Evolutionary conservation across 805 yeast genomes (phyloP).

Genomic region (Isabelozyma pseudorhagii): DNA sequence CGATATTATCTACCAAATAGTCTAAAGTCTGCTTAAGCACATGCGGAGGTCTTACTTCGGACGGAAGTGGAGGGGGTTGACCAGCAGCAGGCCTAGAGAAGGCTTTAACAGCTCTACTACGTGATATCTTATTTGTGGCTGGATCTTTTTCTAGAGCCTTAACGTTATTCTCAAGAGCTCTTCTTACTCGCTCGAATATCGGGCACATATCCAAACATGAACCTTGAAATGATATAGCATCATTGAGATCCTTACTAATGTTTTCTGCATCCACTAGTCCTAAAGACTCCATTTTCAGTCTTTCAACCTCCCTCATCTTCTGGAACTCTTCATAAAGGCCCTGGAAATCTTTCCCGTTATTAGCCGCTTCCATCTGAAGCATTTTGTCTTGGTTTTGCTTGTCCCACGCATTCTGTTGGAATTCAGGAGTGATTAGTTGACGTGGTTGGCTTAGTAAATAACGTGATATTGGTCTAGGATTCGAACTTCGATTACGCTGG

Average conservation of each 20-base stretch:
- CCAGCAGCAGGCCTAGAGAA: conserved; percentile 98
- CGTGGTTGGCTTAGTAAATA: conserved; percentile 35
- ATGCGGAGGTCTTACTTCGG: conserved; percentile 94
- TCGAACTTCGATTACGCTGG: conserved; percentile 2
- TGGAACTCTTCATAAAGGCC: conserved; percentile 74
- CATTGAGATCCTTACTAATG: conserved; percentile 73
- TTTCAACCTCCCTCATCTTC: conserved; percentile 68
- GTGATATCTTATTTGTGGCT: conserved; percentile 48
- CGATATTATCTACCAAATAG: conserved; percentile 62
- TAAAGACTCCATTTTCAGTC: conserved; percentile 71
- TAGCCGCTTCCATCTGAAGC: conserved; percentile 46
- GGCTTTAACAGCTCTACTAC: conserved; percentile 73
- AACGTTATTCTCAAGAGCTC: conserved; percentile 85
- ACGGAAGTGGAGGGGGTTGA: conserved; percentile 95
- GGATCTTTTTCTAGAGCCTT: conserved; percentile 73
- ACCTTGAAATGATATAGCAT: conserved; percentile 86
- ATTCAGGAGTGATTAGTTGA: conserved; percentile 28
- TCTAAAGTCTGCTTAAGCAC: conserved; percentile 64
- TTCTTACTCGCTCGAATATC: conserved; percentile 80
- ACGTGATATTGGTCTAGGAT: conserved; percentile 30
- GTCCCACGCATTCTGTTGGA: conserved; percentile 63
- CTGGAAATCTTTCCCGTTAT: conserved; percentile 55
- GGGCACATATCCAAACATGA: conserved; percentile 96
- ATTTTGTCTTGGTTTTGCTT: conserved; percentile 63
- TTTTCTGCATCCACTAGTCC: conserved; percentile 89